Percentiles rank a stretch among this genome's conserved stretches.
Evolutionary conservation across 345 rosid genomes (phyloP).

Genomic region (Anastatica hierochuntica): DNA sequence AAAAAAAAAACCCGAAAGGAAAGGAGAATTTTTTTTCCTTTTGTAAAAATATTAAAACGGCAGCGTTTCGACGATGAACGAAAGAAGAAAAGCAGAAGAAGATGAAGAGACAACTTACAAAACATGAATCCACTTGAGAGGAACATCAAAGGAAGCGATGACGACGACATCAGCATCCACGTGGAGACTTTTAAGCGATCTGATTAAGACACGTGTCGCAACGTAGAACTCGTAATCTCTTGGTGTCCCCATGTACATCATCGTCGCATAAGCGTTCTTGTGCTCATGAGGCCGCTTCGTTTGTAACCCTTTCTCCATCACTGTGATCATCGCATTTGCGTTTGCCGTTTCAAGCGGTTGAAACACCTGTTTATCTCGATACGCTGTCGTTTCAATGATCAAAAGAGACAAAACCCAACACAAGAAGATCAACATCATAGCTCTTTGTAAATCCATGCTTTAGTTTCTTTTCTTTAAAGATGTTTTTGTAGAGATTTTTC

Average conservation of each 20-base stretch:
- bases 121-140: slow-evolving; percentile 63
- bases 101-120: slow-evolving; percentile 43
- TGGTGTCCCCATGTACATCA: slow-evolving; percentile 99
- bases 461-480: no score
- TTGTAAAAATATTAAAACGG: neutral
- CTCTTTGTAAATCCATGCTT: slow-evolving; percentile 10
- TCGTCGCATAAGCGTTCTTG: slow-evolving; percentile 85
- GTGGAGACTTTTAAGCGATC: slow-evolving; percentile 50
- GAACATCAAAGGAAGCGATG: slow-evolving; percentile 91
- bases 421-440: neutral
- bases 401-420: slow-evolving; percentile 9
- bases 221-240: slow-evolving; percentile 96
- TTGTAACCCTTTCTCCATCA: slow-evolving; percentile 7
- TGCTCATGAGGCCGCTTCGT: slow-evolving; percentile 32
- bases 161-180: slow-evolving; percentile 94
- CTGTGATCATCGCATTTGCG: slow-evolving; percentile 7
- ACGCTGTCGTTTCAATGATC: slow-evolving; percentile 1
- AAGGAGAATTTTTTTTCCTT: no score
- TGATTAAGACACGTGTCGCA: slow-evolving; percentile 83
- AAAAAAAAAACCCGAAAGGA: no score
- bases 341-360: slow-evolving; percentile 6
- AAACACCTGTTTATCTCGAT: neutral
- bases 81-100: neutral
- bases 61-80: neutral
- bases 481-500: no score